Base-by-base conservation (phyloP, 148 eudicot genomes). In the Vaccinium darrowii region DNA sequence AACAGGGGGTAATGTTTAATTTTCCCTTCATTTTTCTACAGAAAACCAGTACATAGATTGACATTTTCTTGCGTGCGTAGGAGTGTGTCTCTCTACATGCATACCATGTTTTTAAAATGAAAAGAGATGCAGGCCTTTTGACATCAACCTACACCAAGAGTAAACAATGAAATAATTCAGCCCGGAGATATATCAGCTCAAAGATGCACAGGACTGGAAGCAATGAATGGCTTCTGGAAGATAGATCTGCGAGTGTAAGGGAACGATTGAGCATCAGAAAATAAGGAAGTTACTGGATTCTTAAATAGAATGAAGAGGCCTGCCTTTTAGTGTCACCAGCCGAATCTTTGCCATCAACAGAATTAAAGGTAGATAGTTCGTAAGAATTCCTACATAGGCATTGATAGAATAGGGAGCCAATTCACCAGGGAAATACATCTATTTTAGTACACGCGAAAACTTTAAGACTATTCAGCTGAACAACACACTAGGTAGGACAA, bases 191-290 rank as follows among this genome's bases (percentile, higher is more conserved):
- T 86, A 85, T 88, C 82, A 82, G 87, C 84, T 80, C 82, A 88
- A 84, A 88, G 78, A 87, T 89, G 89, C 84, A 86, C 84, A 86
- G 43, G 90, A 89, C 88, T 83, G 89, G 78, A 88, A 90, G 84
- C 81, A 87, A 87, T 88, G 86, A 85, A 85, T 80, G 84, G 86
- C 91, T 84, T 89, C 92, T 81, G 84, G 88, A 85, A 82, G 90
- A 88, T 82, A 81, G 56, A 89, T 91, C 92, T 91, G 92, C 90
- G 86, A 88, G 85, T 87, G 88, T 84, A 83, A 58, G 91, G 82
- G 91, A 92, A 92, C 86, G 89, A 91, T 83, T 80, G 87, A 88
- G 85, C 88, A 88, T 92, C 91, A 93, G 92, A 81, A 90, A 87
- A 76, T 58, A 76, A 78, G 78, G 49, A 47, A 47, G 53, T 9